phyloP scores from a whole-genome alignment of 495 filamentous ascomycete species.

The Cercophora newfieldiana region DNA sequence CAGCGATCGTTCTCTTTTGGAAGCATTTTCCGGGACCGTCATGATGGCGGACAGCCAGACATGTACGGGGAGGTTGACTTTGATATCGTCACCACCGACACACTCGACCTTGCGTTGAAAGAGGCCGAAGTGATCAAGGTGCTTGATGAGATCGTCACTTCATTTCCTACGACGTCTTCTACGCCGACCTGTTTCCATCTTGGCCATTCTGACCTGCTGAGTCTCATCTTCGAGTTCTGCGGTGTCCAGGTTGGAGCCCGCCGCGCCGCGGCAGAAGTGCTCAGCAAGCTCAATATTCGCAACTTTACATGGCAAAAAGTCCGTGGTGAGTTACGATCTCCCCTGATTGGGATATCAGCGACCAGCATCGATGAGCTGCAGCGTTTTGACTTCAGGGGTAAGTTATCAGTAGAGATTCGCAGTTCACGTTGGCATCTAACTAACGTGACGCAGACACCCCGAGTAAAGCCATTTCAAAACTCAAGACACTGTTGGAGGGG shows the following conservation, averaged over 20 bases:
- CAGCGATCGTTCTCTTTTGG: conserved; percentile 87
- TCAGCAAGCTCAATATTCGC: conserved; percentile 85
- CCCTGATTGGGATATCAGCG: conserved; percentile 76
- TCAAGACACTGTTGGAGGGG: conserved; percentile 73
- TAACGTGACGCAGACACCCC: conserved; percentile 56
- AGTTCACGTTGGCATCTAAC: too few relatives aligned
- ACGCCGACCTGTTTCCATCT: conserved; percentile 86
- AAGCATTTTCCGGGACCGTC: conserved; percentile 78
- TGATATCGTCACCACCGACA: conserved; percentile 82
- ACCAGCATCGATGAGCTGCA: conserved; percentile 90
- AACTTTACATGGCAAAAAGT: conserved; percentile 85
- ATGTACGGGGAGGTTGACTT: conserved; percentile 91
- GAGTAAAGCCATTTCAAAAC: conserved; percentile 68
- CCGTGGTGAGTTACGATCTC: conserved; percentile 75
- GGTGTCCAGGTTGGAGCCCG: conserved; percentile 69
- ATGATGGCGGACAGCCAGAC: conserved; percentile 73
- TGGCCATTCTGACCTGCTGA: conserved; percentile 83
- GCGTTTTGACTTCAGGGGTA: conserved; percentile 86
- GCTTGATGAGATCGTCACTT: conserved; percentile 82
- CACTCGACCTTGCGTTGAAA: conserved; percentile 79
- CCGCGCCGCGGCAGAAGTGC: conserved; percentile 71
- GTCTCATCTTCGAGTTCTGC: conserved; percentile 85
- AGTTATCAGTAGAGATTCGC: conserved; percentile 14
- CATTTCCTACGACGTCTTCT: conserved; percentile 71
- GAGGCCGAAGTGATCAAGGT: conserved; percentile 96